Conservation (phyloP, 352 stramenopile genomes). For the Aphanomyces invadans region DNA sequence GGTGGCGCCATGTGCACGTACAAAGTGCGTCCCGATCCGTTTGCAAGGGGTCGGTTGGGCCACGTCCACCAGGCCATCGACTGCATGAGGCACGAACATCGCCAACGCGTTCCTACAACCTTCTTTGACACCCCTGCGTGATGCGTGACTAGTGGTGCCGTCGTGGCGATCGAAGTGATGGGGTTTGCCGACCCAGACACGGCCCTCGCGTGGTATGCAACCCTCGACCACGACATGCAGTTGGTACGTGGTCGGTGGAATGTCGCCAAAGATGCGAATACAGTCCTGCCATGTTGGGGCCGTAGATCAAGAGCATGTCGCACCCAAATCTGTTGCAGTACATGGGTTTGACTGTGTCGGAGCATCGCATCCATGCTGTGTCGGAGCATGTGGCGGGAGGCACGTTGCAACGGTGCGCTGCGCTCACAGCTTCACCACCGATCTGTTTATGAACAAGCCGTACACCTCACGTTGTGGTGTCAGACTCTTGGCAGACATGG, state of each 20-base stretch:
- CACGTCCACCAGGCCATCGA: background rate
- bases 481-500: background rate
- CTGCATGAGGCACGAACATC: background rate
- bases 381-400: constrained; percentile 1
- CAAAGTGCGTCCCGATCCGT: constrained; percentile 2
- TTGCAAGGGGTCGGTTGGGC: background rate
- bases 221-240: background rate
- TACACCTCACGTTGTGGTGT: background rate
- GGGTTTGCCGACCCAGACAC: background rate
- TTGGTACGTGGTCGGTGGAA: too few relatives aligned
- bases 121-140: too few relatives aligned
- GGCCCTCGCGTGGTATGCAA: background rate
- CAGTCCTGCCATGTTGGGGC: background rate
- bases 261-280: too few relatives aligned
- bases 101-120: too few relatives aligned
- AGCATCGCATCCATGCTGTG: background rate
- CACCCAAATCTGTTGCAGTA: background rate
- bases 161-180: constrained; percentile 3
- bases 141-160: background rate
- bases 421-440: background rate
- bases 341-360: background rate
- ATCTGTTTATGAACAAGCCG: too few relatives aligned
- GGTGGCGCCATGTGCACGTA: constrained; percentile 1
- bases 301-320: background rate
- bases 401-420: background rate